Conservation (phyloP, 148 eudicot genomes). For the Spergularia marina region DNA sequence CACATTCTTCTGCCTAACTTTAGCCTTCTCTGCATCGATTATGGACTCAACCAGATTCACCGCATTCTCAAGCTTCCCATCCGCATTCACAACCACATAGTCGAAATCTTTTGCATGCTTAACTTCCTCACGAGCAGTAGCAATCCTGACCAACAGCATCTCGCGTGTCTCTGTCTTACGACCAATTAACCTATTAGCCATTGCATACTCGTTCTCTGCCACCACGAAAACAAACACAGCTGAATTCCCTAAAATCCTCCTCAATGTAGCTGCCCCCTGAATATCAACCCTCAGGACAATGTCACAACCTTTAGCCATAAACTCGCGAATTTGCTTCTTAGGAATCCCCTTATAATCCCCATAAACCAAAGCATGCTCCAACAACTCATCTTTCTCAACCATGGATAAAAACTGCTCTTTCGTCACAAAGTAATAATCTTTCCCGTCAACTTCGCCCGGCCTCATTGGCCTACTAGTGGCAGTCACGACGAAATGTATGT, state of each 20-base stretch:
- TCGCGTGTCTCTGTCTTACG: conserved; percentile 80
- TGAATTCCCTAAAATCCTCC: conserved; percentile 59
- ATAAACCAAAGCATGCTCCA: conserved; percentile 90
- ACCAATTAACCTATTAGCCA: conserved; percentile 80
- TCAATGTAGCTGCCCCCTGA: conserved; percentile 82
- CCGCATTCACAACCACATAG: conserved; percentile 85
- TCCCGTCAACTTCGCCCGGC: conserved; percentile 72
- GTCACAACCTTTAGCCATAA: conserved; percentile 77
- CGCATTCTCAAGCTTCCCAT: conserved; percentile 68
- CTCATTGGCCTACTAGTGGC: conserved; percentile 68
- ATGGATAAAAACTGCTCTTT: conserved; percentile 76
- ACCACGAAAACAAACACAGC: conserved; percentile 78
- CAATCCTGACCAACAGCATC: conserved; percentile 73
- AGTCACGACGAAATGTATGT: conserved; percentile 85
- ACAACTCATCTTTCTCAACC: conserved; percentile 68
- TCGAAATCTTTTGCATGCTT: conserved; percentile 64
- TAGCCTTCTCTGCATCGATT: conserved; percentile 91
- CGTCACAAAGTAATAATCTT: conserved; percentile 65
- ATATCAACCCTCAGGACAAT: conserved; percentile 88
- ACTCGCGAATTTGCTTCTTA: conserved; percentile 80
- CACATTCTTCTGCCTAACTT: conserved; percentile 60
- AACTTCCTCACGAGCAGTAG: conserved; percentile 83
- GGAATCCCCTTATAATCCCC: conserved; percentile 97
- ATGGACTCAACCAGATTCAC: conserved; percentile 76
- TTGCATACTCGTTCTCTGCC: conserved; percentile 74